Evolutionary conservation across 169 alveolate species (phyloP), one percentile per base, ranked within the genome.

Genomic region (Eimeria tenella): DNA sequence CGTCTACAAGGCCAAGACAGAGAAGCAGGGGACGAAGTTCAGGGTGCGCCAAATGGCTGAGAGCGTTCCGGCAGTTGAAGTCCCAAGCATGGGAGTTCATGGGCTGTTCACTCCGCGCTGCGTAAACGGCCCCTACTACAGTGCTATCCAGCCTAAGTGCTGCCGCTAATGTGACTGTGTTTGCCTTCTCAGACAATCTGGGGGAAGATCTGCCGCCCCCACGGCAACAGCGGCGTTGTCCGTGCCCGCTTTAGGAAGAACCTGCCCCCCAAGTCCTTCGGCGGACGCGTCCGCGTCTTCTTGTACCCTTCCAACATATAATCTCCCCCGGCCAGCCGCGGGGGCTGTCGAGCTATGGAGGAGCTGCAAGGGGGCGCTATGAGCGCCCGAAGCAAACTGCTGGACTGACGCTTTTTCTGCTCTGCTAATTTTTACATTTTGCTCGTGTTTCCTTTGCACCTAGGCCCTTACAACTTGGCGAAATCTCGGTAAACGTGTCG

Each of bases 141-240:
- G 42, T 31, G 42, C 42, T 31, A 31, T 31, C 42, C 42, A 31
- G 42, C 2, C 42, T 31, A 31, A 31, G 42, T 31, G 42, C 42
- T 31, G 42, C 42, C 42, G 4, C 42, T 2, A 31, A 31, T 31
- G 42, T 31, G 42, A 31, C 42, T 58, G 60, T 77, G 42, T 55
- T 50, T 56, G 53, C 25, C 50, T 60, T 31, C 58, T 31, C 86
- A 86, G 94, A 63, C 86, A 81, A 98, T 99, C 94, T 99, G 99
- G 99, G 99, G 99, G 86, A 98, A 98, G 97, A 97, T 99, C 93
- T 97, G 99, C 81, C 97, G 99, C 77, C 97, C 99, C 9, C 99
- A 99, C 95, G 99, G 99, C 82, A 98, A 98, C 97, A 98, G 99
- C 89, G 99, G 99, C 62, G 98, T 97, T 23, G 99, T 98, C 56